These are phyloP conservation scores for Elsinoe fawcettii DNA, from an alignment of 2,329 filamentous ascomycete genomes.

Conservation along the genomic window DNA sequence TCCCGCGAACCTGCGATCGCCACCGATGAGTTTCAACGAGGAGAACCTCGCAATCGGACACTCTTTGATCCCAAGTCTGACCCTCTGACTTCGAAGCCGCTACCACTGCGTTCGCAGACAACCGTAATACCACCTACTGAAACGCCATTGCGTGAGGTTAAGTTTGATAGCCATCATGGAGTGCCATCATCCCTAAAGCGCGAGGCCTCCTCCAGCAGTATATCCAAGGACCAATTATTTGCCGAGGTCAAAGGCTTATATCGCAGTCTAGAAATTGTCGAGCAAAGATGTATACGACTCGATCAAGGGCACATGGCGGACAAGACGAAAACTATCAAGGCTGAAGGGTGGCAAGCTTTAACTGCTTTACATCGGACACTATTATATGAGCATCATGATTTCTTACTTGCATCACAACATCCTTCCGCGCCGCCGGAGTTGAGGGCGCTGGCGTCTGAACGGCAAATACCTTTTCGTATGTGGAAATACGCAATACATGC, in stretches of 20 bases:
- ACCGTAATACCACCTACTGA: conserved; percentile 44
- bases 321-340: conserved; percentile 36
- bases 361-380: conserved; percentile 71
- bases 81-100: neutral
- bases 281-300: conserved; percentile 78
- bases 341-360: conserved; percentile 66
- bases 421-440: conserved; percentile 65
- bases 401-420: conserved; percentile 77
- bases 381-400: conserved; percentile 41
- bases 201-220: conserved; percentile 29
- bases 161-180: neutral
- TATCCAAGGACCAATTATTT: conserved; percentile 70
- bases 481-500: conserved; percentile 80
- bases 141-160: conserved; percentile 39
- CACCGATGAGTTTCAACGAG: neutral
- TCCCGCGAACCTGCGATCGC: neutral
- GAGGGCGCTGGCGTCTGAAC: conserved; percentile 64
- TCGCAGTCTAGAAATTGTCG: conserved; percentile 74
- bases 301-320: conserved; percentile 54
- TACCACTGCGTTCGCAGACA: neutral
- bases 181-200: neutral
- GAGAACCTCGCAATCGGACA: neutral
- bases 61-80: neutral
- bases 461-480: conserved; percentile 87
- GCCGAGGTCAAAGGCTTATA: conserved; percentile 81